These are phyloP conservation scores for Paramecium sonneborni DNA, from an alignment of 73 alveolate genomes.

Conservation along the genomic window DNA sequence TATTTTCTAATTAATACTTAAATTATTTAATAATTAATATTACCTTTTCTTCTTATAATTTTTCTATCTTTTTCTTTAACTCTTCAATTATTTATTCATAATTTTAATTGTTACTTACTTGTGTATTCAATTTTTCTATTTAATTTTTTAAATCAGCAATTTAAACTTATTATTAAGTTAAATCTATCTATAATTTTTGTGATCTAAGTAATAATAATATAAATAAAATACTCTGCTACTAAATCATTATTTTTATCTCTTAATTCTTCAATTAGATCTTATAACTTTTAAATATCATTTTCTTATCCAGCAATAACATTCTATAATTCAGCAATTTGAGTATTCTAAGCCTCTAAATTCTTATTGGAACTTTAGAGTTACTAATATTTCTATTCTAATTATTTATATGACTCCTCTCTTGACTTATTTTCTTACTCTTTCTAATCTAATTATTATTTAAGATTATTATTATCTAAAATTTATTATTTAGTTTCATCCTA, in stretches of 20 bases:
- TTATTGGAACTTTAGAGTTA: neutral
- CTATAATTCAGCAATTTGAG: neutral
- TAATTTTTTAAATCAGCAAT: neutral
- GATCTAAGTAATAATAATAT: neutral
- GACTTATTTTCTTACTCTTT: neutral
- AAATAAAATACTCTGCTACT: neutral
- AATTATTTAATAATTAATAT: neutral
- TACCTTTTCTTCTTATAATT: conserved; percentile 29
- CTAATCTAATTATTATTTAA: neutral
- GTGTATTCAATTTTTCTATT: neutral
- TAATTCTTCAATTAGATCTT: neutral
- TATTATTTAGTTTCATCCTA: neutral
- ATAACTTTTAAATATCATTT: neutral
- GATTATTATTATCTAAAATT: neutral
- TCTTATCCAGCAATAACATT: neutral
- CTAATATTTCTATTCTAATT: neutral
- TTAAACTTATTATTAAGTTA: neutral
- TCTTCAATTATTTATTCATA: neutral
- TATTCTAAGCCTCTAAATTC: neutral
- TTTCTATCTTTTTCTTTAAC: conserved; percentile 5
- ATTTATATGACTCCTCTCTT: neutral
- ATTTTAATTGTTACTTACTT: neutral
- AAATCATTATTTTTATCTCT: neutral
- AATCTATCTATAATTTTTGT: neutral
- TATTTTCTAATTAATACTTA: conserved; percentile 8